These are phyloP conservation scores for Phaeotremella skinneri DNA, from an alignment of 768 basidiomycete genomes.

Conservation along the genomic window DNA sequence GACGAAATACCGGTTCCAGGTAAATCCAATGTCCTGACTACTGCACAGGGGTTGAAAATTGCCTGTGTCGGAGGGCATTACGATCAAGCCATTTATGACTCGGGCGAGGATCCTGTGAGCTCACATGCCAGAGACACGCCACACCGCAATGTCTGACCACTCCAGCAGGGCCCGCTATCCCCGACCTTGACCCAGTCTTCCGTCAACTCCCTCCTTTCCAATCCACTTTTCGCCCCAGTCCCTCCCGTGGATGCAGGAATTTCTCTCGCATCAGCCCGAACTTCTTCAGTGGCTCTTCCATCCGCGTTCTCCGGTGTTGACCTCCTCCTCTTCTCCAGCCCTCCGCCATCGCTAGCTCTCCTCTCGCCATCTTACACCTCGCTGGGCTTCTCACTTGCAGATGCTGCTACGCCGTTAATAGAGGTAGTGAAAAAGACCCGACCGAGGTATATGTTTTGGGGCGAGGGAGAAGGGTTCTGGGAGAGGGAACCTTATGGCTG, in stretches of 20 bases:
- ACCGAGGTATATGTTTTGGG: conserved; percentile 84
- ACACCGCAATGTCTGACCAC: neutral
- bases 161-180: conserved; percentile 24
- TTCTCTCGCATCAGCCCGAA: conserved; percentile 67
- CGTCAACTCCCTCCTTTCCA: conserved; percentile 51
- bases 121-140: neutral
- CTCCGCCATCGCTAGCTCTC: conserved; percentile 60
- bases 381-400: conserved; percentile 60
- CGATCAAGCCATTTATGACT: conserved; percentile 56
- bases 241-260: conserved; percentile 29
- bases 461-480: conserved; percentile 77
- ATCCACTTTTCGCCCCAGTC: conserved; percentile 23
- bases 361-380: conserved; percentile 54
- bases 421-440: conserved; percentile 56
- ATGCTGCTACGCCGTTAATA: conserved; percentile 55
- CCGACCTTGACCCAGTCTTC: conserved; percentile 26
- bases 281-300: conserved; percentile 62
- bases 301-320: conserved; percentile 62
- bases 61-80: conserved; percentile 77
- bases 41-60: conserved; percentile 74
- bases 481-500: conserved; percentile 90
- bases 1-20: conserved; percentile 53
- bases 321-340: conserved; percentile 70
- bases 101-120: conserved; percentile 43
- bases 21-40: conserved; percentile 77